A percentile compares a stretch with the other conserved stretches of the same genome.
phyloP scores from a whole-genome alignment of 768 basidiomycete species.

The Podaxis rugospora region DNA sequence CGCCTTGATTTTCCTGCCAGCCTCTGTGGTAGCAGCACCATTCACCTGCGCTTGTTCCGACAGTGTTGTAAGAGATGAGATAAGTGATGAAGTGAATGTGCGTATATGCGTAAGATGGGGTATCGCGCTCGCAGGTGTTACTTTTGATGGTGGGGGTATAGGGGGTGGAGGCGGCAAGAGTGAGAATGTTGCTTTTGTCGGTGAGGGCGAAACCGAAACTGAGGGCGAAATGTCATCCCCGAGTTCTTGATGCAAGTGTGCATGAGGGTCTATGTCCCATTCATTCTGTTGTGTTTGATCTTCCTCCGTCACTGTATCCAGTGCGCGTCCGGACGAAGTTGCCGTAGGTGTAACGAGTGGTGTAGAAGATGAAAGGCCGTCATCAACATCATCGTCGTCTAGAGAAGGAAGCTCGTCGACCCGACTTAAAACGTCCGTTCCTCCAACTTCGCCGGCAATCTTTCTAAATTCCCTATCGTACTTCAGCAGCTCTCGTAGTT shows the following conservation, averaged over 20 bases:
- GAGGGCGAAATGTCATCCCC: constrained; percentile 8
- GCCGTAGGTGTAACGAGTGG: constrained; percentile 7
- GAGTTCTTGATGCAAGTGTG: constrained; percentile 4
- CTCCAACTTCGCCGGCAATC: constrained; percentile 74
- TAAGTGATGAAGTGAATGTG: constrained; percentile 68
- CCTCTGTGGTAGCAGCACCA: constrained; percentile 78
- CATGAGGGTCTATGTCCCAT: constrained; percentile 11
- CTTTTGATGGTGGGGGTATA: constrained; percentile 28
- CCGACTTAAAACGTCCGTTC: constrained; percentile 64
- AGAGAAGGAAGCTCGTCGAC: constrained; percentile 50
- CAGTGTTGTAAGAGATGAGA: constrained; percentile 68
- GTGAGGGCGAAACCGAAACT: constrained; percentile 25
- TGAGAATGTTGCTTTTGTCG: constrained; percentile 53
- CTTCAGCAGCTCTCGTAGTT: constrained; percentile 73
- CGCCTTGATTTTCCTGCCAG: constrained; percentile 81
- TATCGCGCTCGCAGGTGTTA: constrained; percentile 56
- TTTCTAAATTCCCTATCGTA: constrained; percentile 77
- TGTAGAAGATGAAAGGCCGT: constrained; percentile 31
- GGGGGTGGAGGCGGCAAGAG: constrained; percentile 40
- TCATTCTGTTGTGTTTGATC: constrained; percentile 3
- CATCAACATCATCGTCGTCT: constrained; percentile 39
- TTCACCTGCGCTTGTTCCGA: constrained; percentile 90
- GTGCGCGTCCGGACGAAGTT: not conserved
- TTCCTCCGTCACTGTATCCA: constrained; percentile 7
- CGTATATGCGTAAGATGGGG: constrained; percentile 70